These are phyloP conservation scores for Naganishia vishniacii DNA, from an alignment of 768 basidiomycete species.

Conservation along the genomic window DNA sequence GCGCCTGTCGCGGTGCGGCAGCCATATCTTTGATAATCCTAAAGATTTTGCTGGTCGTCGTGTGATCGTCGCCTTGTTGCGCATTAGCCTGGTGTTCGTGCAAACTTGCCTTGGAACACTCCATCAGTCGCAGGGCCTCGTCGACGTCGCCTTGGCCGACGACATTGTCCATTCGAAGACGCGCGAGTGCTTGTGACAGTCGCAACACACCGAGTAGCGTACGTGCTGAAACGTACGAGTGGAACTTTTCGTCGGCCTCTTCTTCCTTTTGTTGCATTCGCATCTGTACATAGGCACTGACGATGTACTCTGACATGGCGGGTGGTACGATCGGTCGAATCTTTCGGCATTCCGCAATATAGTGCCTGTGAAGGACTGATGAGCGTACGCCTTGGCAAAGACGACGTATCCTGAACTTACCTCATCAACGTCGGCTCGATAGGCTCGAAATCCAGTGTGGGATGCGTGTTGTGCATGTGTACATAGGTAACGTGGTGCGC, in stretches of 20 bases:
- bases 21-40: conserved; percentile 85
- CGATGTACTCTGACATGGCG: conserved; percentile 83
- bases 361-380: conserved; percentile 59
- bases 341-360: conserved; percentile 84
- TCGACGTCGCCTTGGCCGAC: conserved; percentile 87
- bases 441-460: conserved; percentile 67
- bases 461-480: conserved; percentile 91
- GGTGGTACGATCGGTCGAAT: conserved; percentile 84
- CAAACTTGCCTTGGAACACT: conserved; percentile 87
- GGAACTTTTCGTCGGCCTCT: conserved; percentile 75
- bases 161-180: conserved; percentile 72
- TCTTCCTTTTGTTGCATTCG: conserved; percentile 90
- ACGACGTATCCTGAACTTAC: conserved; percentile 50
- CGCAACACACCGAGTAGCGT: conserved; percentile 91
- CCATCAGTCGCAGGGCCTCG: conserved; percentile 94
- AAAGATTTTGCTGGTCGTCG: conserved; percentile 76
- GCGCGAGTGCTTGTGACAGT: conserved; percentile 87
- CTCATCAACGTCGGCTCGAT: conserved; percentile 83
- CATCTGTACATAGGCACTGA: conserved; percentile 89
- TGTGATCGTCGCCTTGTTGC: conserved; percentile 64
- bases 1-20: conserved; percentile 44
- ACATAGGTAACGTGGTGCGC: conserved; percentile 97
- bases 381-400: conserved; percentile 17
- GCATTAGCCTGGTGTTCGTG: conserved; percentile 65
- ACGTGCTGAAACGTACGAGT: conserved; percentile 91